Conservation (phyloP, 805 yeast genomes). For the Pichia insulana region DNA sequence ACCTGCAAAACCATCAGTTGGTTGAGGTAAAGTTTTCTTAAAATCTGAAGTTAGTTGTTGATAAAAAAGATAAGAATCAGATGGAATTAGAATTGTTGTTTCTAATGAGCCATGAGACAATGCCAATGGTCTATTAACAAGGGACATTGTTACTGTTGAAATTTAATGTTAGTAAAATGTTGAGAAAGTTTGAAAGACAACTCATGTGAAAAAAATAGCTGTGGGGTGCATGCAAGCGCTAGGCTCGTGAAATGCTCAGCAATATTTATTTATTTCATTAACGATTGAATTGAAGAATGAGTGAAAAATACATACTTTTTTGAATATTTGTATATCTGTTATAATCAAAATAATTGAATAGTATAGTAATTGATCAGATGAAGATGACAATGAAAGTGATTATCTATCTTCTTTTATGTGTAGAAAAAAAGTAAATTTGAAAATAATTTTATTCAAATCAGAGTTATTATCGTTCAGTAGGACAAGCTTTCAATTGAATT, state of each 20-base stretch:
- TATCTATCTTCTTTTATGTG: too few species aligned
- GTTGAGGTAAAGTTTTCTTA: constrained; percentile 62
- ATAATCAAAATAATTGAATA: too few species aligned
- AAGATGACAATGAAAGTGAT: too few species aligned
- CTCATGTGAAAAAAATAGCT: too few species aligned
- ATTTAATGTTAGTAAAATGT: constrained; percentile 1
- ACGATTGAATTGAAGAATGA: too few species aligned
- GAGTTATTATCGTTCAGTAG: too few species aligned
- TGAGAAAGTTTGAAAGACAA: not conserved
- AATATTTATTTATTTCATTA: not conserved
- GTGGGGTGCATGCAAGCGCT: too few species aligned
- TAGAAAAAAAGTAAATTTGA: too few species aligned
- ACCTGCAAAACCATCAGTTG: constrained; percentile 76
- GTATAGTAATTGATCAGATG: too few species aligned
- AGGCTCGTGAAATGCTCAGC: too few species aligned
- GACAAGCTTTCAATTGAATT: not conserved
- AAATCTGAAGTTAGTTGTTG: constrained; percentile 87
- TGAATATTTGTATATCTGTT: too few species aligned
- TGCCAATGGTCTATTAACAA: constrained; percentile 62
- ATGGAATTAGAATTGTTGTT: constrained; percentile 81
- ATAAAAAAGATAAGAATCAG: constrained; percentile 66
- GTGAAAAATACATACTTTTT: not conserved
- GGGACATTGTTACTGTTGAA: constrained; percentile 10
- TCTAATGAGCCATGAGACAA: constrained; percentile 82
- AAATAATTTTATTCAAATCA: too few species aligned